Base-by-base conservation (phyloP, 768 basidiomycete genomes). In the Pholiota conissans region DNA sequence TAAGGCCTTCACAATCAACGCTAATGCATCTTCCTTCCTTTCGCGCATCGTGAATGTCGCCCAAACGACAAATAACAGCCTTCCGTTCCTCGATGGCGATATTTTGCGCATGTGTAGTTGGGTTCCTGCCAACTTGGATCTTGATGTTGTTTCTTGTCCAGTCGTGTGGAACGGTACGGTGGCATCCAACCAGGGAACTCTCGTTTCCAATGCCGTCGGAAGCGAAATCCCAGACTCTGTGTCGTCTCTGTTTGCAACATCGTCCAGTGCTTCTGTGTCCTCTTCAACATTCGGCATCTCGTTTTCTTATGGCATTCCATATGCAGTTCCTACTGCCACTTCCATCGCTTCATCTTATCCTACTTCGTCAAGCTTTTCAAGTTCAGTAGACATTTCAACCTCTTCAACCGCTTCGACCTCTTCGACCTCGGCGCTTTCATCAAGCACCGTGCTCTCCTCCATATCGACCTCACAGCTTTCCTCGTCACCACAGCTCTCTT, bases 1-100 rank as follows among this genome's bases (percentile, higher is more conserved):
- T 50, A 79, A 79, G 52, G 89, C 86, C 10, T 87, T 86, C 74
- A 75, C 75, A 11, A 82, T 83, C 72, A 91, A 91, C 63, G 78
- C 78, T 8, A 61, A 78, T 18, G 87, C 89, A 5, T 81, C 83
- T 27, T 56, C 67, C 26, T 79, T 85, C 61, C 74, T 91, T 55
- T 71, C 72, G 45, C 69, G 71, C 49, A 79, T 91, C 52, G 75
- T 85, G 27, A 46, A 67, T 27, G 71, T 82, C 64, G 85, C 82
- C 28, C 69, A 83, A 60, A 77, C 79, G 6, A 71, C 75, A 24
- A 74, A 76, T 61, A 61, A 71, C 29, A 80, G 82, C 34, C 78
- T 88, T 59, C 82, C 85, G 7, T 80, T 84, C 47, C 74, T 86
- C 26, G 62, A 68, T 18, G 73, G 67, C 7, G 65, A 74, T n/a